Base-by-base conservation (phyloP, 78 protist species). In the Emiliania huxleyi region DNA sequence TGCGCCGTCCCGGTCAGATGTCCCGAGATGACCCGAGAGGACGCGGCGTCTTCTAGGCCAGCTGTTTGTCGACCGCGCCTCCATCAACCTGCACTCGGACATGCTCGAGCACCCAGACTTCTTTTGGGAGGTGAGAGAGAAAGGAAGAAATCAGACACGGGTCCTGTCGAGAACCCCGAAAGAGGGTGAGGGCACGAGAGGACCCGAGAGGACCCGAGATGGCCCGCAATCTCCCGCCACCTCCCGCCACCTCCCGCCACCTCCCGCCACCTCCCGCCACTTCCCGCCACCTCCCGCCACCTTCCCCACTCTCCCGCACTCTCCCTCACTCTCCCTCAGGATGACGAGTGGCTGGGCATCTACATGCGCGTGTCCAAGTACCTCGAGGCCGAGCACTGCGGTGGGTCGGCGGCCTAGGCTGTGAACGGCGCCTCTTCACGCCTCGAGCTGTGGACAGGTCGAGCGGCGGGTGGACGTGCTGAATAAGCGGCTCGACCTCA, bases 1-100 rank as follows among this genome's bases (percentile, higher is more conserved):
- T 29, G 37, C 37, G 26, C 38, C 22, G 4, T 12, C 38, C 15
- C 75, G 37, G 26, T 2, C 19, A 21, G 26, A 2, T 23, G 26
- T 2, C 62, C 37, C 22, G 26, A 23, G 75, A 6, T 5, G n/a
- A n/a, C n/a, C 3, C 22, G 75, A 23, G 38, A 23, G 3, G 26
- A 3, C 75, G 38, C 22, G 3, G 83, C 83, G 43, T 1, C 25
- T 73, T 19, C n/a, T n/a, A n/a, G 56, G 56, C 35, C 55, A 44
- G 45, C 62, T 85, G 44, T 48, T 85, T 44, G 62, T 85, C 44
- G 62, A 46, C 5, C 69, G 90, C n/a, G 23, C 43, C 22, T 15
- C n/a, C 15, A 48, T 85, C 90, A 85, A 85, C 90, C 71, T 85
- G 44, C 69, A 85, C 90, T 46, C 71, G 43, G 90, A 85, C 69